Evolutionary conservation across 2,329 filamentous ascomycete genomes (phyloP).

Genomic region (Scedosporium minutisporum): DNA sequence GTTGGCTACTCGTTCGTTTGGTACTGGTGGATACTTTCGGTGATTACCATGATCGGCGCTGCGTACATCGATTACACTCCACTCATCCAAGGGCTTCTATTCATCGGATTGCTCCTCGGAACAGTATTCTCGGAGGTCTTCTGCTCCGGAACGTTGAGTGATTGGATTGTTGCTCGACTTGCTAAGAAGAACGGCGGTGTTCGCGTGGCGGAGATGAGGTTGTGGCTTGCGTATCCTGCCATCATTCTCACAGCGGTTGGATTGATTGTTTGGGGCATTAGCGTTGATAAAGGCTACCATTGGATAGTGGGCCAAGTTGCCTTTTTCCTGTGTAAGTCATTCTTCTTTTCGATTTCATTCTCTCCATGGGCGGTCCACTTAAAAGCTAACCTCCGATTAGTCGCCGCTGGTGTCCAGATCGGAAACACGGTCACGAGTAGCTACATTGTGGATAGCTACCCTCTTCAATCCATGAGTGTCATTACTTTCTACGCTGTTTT

Average conservation of each 20-base stretch:
- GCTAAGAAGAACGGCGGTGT: slow-evolving; percentile 31
- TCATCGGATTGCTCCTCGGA: slow-evolving; percentile 43
- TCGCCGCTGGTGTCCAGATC: slow-evolving; percentile 45
- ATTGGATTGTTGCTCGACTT: slow-evolving; percentile 36
- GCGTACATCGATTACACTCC: slow-evolving; percentile 39
- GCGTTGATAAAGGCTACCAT: slow-evolving; percentile 40
- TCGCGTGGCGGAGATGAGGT: slow-evolving; percentile 41
- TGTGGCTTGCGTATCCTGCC: slow-evolving; percentile 47
- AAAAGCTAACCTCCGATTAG: slow-evolving; percentile 16
- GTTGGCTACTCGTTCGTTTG: slow-evolving; percentile 41
- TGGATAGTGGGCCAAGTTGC: slow-evolving; percentile 48
- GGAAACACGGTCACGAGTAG: slow-evolving; percentile 42
- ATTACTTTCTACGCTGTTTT: slow-evolving; percentile 45
- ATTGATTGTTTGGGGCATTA: slow-evolving; percentile 44
- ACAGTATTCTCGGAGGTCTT: slow-evolving; percentile 40
- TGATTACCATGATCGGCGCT: slow-evolving; percentile 42
- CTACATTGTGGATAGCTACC: slow-evolving; percentile 47
- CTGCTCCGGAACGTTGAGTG: slow-evolving; percentile 42
- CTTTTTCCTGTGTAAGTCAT: slow-evolving; percentile 40
- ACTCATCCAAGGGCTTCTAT: slow-evolving; percentile 42
- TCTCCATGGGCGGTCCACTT: background rate
- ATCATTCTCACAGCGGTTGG: slow-evolving; percentile 36
- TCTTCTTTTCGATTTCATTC: background rate
- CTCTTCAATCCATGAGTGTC: slow-evolving; percentile 41
- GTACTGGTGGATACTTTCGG: slow-evolving; percentile 47